Evolutionary conservation across 2,329 filamentous ascomycete genomes (phyloP), one percentile per base, ranked within the genome.

Genomic region (Claviceps digitariae): DNA sequence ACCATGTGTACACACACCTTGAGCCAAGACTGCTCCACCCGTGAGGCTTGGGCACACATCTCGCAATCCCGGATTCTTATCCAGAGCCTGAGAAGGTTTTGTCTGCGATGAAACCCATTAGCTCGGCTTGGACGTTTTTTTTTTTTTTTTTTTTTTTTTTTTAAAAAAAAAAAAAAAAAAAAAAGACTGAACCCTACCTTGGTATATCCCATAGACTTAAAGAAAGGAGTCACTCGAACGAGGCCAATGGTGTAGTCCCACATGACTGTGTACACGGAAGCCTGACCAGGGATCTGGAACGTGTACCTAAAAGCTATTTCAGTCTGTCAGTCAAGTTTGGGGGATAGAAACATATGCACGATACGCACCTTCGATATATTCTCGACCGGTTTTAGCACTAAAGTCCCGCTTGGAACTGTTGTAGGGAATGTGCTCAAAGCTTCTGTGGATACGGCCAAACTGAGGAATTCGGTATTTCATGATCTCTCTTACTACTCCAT

Each of bases 171-270:
- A 13, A 10, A 8, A 21, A 21, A 4, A 15, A 43, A 21, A 7
- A 13, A 21, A 43, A 43, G 7, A 44, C 6, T 25, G 13, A 21
- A 21, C 38, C 52, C 64, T 66, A 90, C 91, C 82, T 98, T 98
- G 58, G 84, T 79, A 64, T 91, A 91, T 58, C 85, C 83, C 65
- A 84, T 84, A 59, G 87, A 90, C 67, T 95, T 95, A 77, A 97
- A 97, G 65, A 97, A 87, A 29, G 90, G 86, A 2, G 90, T 96
- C 69, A 95, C 94, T 57, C 91, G 84, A 57, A 97, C 90, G 31
- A 97, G 82, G 9, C 93, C 93, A 57, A 91, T 82, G 61, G 94
- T 91, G 72, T 96, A 96, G 68, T 98, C 93, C 93, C 93, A 98
- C 81, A 96, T 90, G 56, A 97, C 83, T 1, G 79, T 81, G 66